phyloP scores from a whole-genome alignment of 2,329 filamentous ascomycete species.

The Fusarium hostae region DNA sequence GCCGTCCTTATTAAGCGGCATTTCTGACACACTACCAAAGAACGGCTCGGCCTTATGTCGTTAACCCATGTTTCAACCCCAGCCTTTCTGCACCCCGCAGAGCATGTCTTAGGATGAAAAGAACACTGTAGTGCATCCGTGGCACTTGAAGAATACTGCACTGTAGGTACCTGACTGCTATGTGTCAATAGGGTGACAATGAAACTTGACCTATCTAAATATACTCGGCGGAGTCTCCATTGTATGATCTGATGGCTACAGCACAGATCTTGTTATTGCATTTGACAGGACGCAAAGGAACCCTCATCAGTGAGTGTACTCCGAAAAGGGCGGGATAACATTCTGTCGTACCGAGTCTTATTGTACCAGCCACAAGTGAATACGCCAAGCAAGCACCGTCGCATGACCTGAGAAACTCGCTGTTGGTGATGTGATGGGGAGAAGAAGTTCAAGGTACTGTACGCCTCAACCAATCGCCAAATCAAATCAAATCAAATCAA shows the following conservation, averaged over 20 bases:
- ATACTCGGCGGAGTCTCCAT: neutral
- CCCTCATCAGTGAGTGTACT: neutral
- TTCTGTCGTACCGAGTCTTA: constrained; percentile 1
- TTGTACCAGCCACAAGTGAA: constrained; percentile 16
- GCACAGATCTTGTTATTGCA: neutral
- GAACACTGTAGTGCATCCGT: neutral
- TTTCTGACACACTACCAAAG: constrained; percentile 7
- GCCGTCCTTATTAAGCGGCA: neutral
- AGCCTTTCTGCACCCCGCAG: constrained; percentile 29
- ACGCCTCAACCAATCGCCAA: neutral
- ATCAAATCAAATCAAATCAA: neutral
- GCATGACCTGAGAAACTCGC: constrained; percentile 10
- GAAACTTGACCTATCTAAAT: neutral
- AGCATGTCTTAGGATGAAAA: constrained; percentile 6
- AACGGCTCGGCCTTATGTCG: neutral
- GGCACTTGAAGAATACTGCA: neutral
- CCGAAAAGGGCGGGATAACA: neutral
- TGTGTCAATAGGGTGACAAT: neutral
- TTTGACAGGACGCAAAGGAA: neutral
- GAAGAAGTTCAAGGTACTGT: neutral
- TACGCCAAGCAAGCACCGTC: constrained; percentile 13
- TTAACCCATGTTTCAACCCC: constrained; percentile 13
- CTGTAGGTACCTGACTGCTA: neutral
- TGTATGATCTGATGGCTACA: neutral
- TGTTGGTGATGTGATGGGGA: neutral